Evolutionary conservation across 208 protist species (phyloP).

Genomic region (Angomonas ambiguus): DNA sequence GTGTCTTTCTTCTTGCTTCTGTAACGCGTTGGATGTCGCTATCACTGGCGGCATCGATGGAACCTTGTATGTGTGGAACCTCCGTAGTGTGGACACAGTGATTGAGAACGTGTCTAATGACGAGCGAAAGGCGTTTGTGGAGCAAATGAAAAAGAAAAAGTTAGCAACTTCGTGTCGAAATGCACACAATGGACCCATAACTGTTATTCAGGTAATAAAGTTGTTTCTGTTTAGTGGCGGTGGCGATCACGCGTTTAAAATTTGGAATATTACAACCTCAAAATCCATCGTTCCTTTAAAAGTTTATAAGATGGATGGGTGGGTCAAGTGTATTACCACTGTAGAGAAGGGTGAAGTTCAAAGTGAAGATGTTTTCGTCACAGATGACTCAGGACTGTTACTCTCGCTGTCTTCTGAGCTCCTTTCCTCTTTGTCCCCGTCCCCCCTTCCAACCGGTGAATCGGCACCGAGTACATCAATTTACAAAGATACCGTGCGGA

Average conservation of each 20-base stretch:
- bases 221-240: neutral
- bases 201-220: neutral
- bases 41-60: conserved; percentile 41
- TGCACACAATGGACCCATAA: neutral
- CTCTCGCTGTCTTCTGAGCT: neutral
- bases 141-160: neutral
- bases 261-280: neutral
- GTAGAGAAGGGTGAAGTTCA: conserved; percentile 20
- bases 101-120: conserved; percentile 9
- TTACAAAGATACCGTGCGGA: too few relatives aligned
- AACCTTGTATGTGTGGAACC: conserved; percentile 38
- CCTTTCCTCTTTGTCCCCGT: neutral
- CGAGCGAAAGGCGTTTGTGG: neutral
- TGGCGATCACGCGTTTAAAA: neutral
- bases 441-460: neutral
- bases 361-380: conserved; percentile 30
- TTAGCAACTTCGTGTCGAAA: neutral
- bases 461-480: too few relatives aligned
- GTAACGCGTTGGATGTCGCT: conserved; percentile 13
- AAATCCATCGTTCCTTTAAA: conserved; percentile 18
- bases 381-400: conserved; percentile 22
- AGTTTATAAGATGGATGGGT: conserved; percentile 29
- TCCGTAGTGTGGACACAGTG: conserved; percentile 1
- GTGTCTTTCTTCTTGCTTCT: conserved; percentile 18
- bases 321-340: conserved; percentile 35